phyloP scores from a whole-genome alignment of 1,139 yeast species.

The Suhomyces maxii region DNA sequence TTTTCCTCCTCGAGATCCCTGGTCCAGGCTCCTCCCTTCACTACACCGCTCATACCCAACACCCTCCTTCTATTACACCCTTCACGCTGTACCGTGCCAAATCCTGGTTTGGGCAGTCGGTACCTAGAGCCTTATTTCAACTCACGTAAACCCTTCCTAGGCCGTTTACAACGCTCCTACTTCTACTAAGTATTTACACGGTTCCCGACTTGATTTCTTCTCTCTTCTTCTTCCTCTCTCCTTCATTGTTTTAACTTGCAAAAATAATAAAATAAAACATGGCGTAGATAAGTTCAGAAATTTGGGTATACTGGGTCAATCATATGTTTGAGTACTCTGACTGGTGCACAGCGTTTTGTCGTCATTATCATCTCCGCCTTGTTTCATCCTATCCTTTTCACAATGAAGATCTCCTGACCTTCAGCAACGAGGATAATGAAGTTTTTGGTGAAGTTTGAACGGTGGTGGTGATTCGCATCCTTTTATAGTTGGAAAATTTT shows the following conservation, averaged over 20 bases:
- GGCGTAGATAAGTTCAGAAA: constrained; percentile 31
- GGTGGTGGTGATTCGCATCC: not conserved
- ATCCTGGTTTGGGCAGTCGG: too few species aligned
- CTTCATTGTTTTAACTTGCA: not conserved
- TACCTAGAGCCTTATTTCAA: too few species aligned
- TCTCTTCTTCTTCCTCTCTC: not conserved
- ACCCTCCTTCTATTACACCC: too few species aligned
- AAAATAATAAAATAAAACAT: constrained; percentile 11
- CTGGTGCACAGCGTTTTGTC: constrained; percentile 57
- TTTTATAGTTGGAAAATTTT: constrained; percentile 9
- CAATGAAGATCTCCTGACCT: constrained; percentile 18
- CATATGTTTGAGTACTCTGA: constrained; percentile 49
- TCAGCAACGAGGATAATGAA: constrained; percentile 1
- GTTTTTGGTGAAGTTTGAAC: too few species aligned
- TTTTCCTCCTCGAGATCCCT: not conserved
- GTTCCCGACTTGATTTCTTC: not conserved
- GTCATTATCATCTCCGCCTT: constrained; percentile 24
- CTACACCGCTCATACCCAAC: too few species aligned
- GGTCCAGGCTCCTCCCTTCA: too few species aligned
- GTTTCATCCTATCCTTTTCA: constrained; percentile 11
- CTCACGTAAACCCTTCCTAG: too few species aligned
- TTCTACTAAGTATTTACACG: too few species aligned
- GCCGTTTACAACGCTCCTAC: too few species aligned
- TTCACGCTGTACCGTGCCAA: too few species aligned
- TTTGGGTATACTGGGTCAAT: constrained; percentile 53